These are phyloP conservation scores for Taxillus chinensis DNA, from an alignment of 164 flowering plant species.

Conservation along the genomic window DNA sequence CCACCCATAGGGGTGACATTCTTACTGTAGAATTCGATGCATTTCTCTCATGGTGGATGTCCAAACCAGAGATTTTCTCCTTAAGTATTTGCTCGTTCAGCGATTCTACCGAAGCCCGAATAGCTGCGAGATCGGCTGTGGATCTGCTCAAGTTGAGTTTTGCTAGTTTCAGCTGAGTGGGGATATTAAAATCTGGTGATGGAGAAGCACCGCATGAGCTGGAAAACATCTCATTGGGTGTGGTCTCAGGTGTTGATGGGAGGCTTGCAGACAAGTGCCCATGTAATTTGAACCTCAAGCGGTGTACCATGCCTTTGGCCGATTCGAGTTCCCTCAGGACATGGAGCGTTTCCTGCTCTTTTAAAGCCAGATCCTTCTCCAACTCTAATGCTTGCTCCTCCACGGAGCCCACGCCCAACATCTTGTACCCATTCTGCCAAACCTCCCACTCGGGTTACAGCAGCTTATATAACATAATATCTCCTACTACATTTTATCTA, in stretches of 20 bases:
- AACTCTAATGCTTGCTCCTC: conserved; percentile 46
- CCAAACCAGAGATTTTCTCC: conserved; percentile 23
- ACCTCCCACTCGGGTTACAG: too few species aligned
- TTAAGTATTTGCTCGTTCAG: conserved; percentile 34
- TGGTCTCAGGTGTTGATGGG: conserved; percentile 4
- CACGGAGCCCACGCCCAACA: conserved; percentile 29
- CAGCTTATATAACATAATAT: too few species aligned
- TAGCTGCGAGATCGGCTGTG: conserved; percentile 37
- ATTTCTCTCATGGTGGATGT: conserved; percentile 18
- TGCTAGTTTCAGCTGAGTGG: conserved; percentile 50
- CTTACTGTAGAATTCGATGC: conserved; percentile 2
- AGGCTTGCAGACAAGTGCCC: conserved; percentile 22
- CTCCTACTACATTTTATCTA: too few species aligned
- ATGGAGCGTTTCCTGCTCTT: conserved; percentile 51
- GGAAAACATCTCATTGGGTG: conserved; percentile 4
- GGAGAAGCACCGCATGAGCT: conserved; percentile 14
- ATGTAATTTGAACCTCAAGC: conserved; percentile 33
- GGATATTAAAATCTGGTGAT: conserved; percentile 27
- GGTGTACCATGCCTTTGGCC: conserved; percentile 43
- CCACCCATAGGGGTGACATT: conserved; percentile 10
- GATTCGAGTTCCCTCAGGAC: conserved; percentile 47
- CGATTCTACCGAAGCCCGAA: conserved; percentile 43
- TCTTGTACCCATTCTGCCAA: conserved; percentile 24
- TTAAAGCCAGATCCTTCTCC: conserved; percentile 44
- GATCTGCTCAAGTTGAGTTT: conserved; percentile 39